Evolutionary conservation across 768 basidiomycete genomes (phyloP).

Genomic region (Lentinula boryana): DNA sequence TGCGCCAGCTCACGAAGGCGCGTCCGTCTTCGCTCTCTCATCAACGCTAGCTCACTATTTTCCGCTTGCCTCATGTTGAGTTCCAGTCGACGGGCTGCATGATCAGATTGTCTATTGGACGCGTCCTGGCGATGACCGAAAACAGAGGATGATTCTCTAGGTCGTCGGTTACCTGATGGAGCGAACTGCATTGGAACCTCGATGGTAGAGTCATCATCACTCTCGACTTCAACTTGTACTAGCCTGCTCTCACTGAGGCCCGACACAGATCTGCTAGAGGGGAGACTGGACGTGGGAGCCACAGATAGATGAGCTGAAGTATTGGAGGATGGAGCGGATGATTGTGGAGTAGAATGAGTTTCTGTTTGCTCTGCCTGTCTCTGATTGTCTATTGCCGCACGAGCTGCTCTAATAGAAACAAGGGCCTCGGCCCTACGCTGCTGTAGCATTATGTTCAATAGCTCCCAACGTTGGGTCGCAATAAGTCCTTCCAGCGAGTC

Average conservation of each 20-base stretch:
- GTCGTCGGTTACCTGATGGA: neutral
- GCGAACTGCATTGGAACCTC: neutral
- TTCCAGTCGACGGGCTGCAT: neutral
- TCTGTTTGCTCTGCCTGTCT: neutral
- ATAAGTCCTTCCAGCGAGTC: neutral
- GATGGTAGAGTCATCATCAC: neutral
- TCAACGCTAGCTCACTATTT: neutral
- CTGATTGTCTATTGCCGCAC: neutral
- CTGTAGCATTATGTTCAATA: neutral
- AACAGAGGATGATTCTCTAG: neutral
- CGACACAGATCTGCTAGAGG: neutral
- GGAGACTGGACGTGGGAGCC: neutral
- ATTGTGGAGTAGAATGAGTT: neutral
- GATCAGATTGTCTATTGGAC: neutral
- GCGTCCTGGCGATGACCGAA: neutral
- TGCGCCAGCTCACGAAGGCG: neutral
- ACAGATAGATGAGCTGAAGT: neutral
- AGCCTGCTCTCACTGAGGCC: neutral
- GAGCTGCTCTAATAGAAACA: neutral
- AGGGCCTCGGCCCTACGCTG: neutral
- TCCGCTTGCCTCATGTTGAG: neutral
- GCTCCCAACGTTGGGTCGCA: neutral
- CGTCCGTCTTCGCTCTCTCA: neutral
- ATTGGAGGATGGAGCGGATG: neutral
- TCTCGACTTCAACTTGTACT: neutral